Evolutionary conservation across 2,329 filamentous ascomycete species (phyloP).

Genomic region (Curvularia lunata): DNA sequence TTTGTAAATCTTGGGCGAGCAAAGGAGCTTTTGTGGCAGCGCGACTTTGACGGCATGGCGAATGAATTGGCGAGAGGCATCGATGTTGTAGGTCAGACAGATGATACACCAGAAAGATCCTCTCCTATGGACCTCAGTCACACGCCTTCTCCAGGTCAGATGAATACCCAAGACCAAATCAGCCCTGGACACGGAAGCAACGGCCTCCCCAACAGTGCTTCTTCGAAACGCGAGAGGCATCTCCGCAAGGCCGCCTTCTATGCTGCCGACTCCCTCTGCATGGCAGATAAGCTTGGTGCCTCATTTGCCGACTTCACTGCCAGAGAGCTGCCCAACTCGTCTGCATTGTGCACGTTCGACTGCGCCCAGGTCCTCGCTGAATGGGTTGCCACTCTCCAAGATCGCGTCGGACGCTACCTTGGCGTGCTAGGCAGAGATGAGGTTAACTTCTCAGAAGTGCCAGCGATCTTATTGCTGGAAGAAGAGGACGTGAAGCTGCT

Average conservation of each 20-base stretch:
- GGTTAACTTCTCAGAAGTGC: slow-evolving; percentile 78
- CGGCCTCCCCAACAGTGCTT: slow-evolving; percentile 51
- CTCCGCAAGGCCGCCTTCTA: slow-evolving; percentile 95
- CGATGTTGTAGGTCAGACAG: slow-evolving; percentile 76
- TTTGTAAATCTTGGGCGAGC: slow-evolving; percentile 92
- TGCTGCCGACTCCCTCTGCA: slow-evolving; percentile 86
- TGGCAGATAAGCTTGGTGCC: slow-evolving; percentile 84
- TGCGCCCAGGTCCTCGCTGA: slow-evolving; percentile 93
- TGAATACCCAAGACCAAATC: slow-evolving; percentile 34
- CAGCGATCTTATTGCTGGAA: slow-evolving; percentile 87
- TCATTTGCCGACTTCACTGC: slow-evolving; percentile 85
- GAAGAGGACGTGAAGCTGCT: slow-evolving; percentile 89
- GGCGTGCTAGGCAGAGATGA: slow-evolving; percentile 85
- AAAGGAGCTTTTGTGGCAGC: slow-evolving; percentile 92
- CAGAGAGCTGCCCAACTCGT: slow-evolving; percentile 85
- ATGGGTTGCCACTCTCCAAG: slow-evolving; percentile 92
- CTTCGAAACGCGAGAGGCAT: slow-evolving; percentile 80
- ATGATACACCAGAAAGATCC: slow-evolving; percentile 62
- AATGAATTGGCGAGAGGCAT: slow-evolving; percentile 81
- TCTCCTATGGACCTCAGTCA: slow-evolving; percentile 42
- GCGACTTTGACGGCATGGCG: slow-evolving; percentile 90
- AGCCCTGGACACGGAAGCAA: slow-evolving; percentile 44
- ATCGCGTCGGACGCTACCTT: slow-evolving; percentile 87
- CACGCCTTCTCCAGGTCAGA: slow-evolving; percentile 32
- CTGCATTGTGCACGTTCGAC: slow-evolving; percentile 90